Conservation (phyloP, 805 yeast genomes). For the Wickerhamiella kurtzmanii region DNA sequence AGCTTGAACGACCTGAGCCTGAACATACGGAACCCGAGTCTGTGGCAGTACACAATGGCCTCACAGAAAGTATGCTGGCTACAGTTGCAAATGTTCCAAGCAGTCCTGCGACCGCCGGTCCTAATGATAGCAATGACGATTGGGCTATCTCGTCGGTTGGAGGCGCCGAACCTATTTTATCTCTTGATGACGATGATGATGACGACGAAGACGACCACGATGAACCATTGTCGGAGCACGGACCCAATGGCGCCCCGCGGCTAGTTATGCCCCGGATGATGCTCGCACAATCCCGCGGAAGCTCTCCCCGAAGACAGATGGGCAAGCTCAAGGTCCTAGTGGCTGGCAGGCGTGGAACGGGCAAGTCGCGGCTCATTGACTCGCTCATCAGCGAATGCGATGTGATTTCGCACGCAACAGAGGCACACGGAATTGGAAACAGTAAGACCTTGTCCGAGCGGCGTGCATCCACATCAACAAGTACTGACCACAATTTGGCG, state of each 20-base stretch:
- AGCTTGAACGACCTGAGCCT: no score
- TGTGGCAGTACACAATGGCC: background rate
- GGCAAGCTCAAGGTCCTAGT: constrained; percentile 12
- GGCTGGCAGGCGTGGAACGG: constrained; percentile 5
- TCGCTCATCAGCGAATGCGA: constrained; percentile 2
- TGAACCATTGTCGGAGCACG: background rate
- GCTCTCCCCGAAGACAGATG: background rate
- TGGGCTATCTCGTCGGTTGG: constrained; percentile 12
- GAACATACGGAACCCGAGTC: no score
- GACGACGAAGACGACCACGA: background rate
- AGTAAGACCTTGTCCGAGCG: background rate
- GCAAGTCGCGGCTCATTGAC: constrained; percentile 9
- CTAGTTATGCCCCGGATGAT: constrained; percentile 12
- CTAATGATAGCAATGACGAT: constrained; percentile 7
- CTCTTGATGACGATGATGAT: constrained; percentile 2
- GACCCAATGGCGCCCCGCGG: background rate
- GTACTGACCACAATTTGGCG: constrained; percentile 2
- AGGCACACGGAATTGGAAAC: background rate
- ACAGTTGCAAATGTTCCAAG: background rate
- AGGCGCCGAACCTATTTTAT: constrained; percentile 1
- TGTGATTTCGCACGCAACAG: background rate
- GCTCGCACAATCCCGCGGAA: background rate
- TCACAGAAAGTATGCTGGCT: background rate
- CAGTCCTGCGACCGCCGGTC: background rate
- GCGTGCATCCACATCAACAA: background rate